Evolutionary conservation across 768 basidiomycete genomes (phyloP).

Genomic region (Boletus eberwhitei): DNA sequence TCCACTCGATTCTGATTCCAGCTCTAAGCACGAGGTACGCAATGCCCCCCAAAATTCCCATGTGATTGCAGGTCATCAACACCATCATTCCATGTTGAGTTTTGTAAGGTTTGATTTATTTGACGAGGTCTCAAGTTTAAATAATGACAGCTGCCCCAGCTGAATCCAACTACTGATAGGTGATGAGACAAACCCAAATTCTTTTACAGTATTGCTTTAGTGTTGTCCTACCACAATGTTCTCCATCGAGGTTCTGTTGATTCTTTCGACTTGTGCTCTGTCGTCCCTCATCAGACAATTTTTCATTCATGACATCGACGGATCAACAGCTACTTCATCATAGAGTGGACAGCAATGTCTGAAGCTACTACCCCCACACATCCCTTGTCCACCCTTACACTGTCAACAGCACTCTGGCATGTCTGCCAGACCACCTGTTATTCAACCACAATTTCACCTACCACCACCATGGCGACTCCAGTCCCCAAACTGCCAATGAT

Average conservation of each 20-base stretch:
- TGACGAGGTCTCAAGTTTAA: constrained; percentile 77
- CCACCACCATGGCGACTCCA: constrained; percentile 57
- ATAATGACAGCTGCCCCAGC: constrained; percentile 49
- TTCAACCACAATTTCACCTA: constrained; percentile 63
- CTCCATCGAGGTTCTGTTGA: constrained; percentile 62
- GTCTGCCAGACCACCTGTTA: constrained; percentile 64
- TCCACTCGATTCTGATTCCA: constrained; percentile 46
- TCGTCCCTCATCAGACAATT: constrained; percentile 53
- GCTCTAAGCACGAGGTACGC: constrained; percentile 33
- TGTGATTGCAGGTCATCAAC: constrained; percentile 28
- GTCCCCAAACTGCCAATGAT: constrained; percentile 51
- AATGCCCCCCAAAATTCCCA: constrained; percentile 16
- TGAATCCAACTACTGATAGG: constrained; percentile 34
- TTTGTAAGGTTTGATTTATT: constrained; percentile 77
- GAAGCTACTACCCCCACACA: constrained; percentile 66
- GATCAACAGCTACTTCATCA: constrained; percentile 37
- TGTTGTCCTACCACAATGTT: constrained; percentile 74
- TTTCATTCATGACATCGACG: constrained; percentile 51
- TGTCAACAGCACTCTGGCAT: constrained; percentile 59
- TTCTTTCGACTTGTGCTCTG: constrained; percentile 66
- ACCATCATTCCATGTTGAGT: constrained; percentile 50
- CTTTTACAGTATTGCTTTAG: constrained; percentile 68
- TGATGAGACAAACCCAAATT: constrained; percentile 54
- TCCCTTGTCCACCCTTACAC: constrained; percentile 39
- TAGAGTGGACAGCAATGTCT: constrained; percentile 72